Conservation (phyloP, 2,329 filamentous ascomycete species). For the Aureobasidium zeae region DNA sequence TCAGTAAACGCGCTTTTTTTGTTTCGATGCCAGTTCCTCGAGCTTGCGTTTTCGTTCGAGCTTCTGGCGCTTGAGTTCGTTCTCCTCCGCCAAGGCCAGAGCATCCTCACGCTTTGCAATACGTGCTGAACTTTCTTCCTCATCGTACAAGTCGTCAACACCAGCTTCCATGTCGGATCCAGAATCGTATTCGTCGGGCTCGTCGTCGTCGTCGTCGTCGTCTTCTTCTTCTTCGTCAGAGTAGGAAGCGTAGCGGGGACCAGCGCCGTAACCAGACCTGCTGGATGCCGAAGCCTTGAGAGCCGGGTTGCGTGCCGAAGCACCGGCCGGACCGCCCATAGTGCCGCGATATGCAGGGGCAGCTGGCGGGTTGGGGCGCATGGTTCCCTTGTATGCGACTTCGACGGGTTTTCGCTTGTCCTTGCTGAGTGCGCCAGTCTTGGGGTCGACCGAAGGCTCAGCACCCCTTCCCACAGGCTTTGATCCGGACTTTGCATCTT, state of each 20-base stretch:
- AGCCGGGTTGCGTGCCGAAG: constrained; percentile 25
- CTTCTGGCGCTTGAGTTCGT: constrained; percentile 53
- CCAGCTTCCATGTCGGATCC: constrained; percentile 72
- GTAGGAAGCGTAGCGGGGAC: constrained; percentile 30
- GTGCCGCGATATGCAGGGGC: constrained; percentile 35
- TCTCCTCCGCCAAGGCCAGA: constrained; percentile 54
- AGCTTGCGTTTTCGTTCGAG: constrained; percentile 41
- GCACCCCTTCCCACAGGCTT: constrained; percentile 29
- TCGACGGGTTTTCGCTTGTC: constrained; percentile 32
- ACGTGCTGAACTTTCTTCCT: constrained; percentile 55
- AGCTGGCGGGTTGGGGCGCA: constrained; percentile 22
- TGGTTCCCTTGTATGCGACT: constrained; percentile 36
- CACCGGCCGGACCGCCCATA: constrained; percentile 33
- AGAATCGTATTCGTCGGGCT: constrained; percentile 56
- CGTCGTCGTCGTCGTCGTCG: constrained; percentile 46
- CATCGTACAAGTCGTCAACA: constrained; percentile 61
- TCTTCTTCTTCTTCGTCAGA: constrained; percentile 36
- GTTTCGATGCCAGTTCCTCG: constrained; percentile 27
- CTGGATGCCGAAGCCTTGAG: constrained; percentile 20
- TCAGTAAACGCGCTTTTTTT: constrained; percentile 22
- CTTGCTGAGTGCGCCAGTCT: constrained; percentile 24
- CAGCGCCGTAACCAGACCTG: constrained; percentile 22
- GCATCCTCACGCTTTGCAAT: constrained; percentile 60
- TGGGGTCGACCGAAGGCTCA: constrained; percentile 16
- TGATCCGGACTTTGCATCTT: constrained; percentile 16